Base-by-base conservation (phyloP, 805 yeast species). In the Kodamaea restingae region DNA sequence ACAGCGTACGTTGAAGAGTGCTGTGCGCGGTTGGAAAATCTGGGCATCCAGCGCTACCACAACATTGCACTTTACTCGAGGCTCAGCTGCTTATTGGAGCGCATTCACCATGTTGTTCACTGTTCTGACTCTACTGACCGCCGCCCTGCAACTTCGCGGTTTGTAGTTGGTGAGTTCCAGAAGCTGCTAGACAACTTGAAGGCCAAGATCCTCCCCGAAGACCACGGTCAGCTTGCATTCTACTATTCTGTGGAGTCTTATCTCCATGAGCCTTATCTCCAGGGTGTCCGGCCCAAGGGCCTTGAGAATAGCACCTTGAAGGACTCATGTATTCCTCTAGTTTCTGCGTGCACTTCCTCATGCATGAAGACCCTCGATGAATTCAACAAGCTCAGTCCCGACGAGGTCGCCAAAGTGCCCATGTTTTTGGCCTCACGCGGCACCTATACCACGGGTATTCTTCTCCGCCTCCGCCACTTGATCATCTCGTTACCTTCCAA, bases 201-300 rank as follows among this genome's bases (percentile, higher is more conserved):
- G 45, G 49, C 49, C 11, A 54, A 62, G 32, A 70, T 80, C 21
- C 52, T 60, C 2, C 43, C 52, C 4, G 58, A 61, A 15, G 67
- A 73, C 25, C 68, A 67, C 41, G 64, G 68, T 27, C 52, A 69
- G 29, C 55, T 73, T 55, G 67, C 81, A 3, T 80, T 71, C 55
- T 75, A 67, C 50, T 76, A 73, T 50, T 75, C 85, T 1, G 80
- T 80, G 17, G 82, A 80, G 51, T 86, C 86, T 0, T 80, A 77
- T 52, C 57, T 81, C 11, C 76, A 78, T 50, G 86, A 81, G 52
- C 84, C 84, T 5, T 35, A 35, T 40, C 57, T 61, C 28, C 53
- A 63, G 38, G 18, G 15, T 11, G 21, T 30, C 12, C 12, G 15
- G 7, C 56, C 54, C 10, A 47, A 49, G 24, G 48, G 58, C 5